These are phyloP conservation scores for Rhodotorula paludigena DNA, from an alignment of 768 basidiomycete species.

Conservation along the genomic window DNA sequence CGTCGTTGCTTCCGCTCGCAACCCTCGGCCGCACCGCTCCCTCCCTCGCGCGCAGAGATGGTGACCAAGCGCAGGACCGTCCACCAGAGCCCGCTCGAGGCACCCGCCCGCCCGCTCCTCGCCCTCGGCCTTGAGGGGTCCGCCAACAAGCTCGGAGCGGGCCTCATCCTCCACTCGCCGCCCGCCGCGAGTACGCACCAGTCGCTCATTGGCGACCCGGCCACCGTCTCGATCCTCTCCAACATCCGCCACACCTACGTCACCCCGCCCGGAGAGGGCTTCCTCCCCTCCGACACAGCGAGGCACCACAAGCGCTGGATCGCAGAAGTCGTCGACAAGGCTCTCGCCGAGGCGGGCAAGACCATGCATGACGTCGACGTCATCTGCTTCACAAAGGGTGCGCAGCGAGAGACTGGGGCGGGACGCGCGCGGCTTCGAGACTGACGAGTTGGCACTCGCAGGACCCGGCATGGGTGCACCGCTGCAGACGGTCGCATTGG, in stretches of 20 bases:
- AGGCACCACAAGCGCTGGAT: conserved; percentile 93
- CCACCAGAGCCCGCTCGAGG: conserved; percentile 12
- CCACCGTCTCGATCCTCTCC: conserved; percentile 71
- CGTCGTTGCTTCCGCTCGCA: background rate
- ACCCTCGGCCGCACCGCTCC: too few species aligned
- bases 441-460: conserved; percentile 46
- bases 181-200: background rate
- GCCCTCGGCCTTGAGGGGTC: conserved; percentile 97
- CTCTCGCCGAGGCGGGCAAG: conserved; percentile 62
- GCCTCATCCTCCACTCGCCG: conserved; percentile 75
- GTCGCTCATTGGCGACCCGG: conserved; percentile 11
- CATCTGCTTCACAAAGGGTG: conserved; percentile 96
- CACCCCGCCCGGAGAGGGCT: conserved; percentile 96
- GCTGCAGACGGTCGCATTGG: conserved; percentile 85
- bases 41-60: background rate
- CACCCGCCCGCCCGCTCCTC: conserved; percentile 47
- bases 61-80: background rate
- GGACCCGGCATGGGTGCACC: conserved; percentile 99
- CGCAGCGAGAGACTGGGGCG: conserved; percentile 12
- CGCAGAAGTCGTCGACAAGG: conserved; percentile 70
- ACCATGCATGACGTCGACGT: conserved; percentile 78
- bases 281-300: conserved; percentile 91
- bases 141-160: conserved; percentile 94
- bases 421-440: background rate
- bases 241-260: conserved; percentile 98